These are phyloP conservation scores for Lyophyllum decastes DNA, from an alignment of 768 basidiomycete species.

Conservation along the genomic window DNA sequence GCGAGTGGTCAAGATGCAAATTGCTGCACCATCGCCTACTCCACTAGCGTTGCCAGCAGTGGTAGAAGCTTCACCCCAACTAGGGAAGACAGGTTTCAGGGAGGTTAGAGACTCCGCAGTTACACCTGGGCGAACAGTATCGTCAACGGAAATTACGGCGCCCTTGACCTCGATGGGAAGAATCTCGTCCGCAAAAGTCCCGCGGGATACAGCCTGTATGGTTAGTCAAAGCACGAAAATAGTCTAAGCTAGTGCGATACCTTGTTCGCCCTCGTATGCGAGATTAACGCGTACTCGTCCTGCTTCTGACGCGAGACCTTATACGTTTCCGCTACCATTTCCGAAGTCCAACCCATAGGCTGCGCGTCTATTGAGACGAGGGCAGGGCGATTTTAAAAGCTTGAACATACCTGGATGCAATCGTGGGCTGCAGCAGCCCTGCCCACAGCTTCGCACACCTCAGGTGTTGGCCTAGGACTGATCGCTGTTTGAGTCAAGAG, in stretches of 20 bases:
- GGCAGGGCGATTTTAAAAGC: background rate
- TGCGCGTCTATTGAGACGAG: constrained; percentile 23
- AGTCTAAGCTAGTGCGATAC: constrained; percentile 30
- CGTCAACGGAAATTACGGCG: constrained; percentile 67
- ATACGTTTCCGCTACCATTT: constrained; percentile 83
- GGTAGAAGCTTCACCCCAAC: constrained; percentile 70
- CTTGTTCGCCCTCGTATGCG: constrained; percentile 77
- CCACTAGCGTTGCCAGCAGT: constrained; percentile 89
- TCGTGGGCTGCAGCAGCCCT: constrained; percentile 68
- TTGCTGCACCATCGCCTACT: constrained; percentile 90
- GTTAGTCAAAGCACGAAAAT: background rate
- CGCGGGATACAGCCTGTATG: constrained; percentile 59
- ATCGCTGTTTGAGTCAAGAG: constrained; percentile 3
- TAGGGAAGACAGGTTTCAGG: constrained; percentile 86
- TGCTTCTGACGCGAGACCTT: constrained; percentile 79
- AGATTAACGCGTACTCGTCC: constrained; percentile 88
- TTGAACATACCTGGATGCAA: constrained; percentile 60
- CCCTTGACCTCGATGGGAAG: constrained; percentile 82
- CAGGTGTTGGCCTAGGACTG: constrained; percentile 77
- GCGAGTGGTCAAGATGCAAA: constrained; percentile 82
- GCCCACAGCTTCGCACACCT: constrained; percentile 59
- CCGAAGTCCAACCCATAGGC: constrained; percentile 97
- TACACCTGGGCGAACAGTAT: constrained; percentile 86
- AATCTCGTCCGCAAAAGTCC: constrained; percentile 86
- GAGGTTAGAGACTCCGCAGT: constrained; percentile 73